Evolutionary conservation across 129 eudicot genomes (phyloP).

Genomic region (Escallonia herrerae): DNA sequence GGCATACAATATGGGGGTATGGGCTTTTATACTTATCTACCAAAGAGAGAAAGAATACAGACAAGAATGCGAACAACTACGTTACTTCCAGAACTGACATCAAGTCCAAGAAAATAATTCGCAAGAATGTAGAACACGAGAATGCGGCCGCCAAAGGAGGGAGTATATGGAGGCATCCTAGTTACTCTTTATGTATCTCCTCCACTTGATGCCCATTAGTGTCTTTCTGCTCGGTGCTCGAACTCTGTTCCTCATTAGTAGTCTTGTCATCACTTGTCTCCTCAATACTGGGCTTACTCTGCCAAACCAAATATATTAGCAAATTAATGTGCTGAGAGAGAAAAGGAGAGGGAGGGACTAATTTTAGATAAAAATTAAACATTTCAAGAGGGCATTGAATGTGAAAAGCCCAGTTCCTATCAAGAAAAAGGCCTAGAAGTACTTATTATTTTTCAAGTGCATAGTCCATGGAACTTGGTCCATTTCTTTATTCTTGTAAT

Average conservation of each 20-base stretch:
- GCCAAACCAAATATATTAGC: conserved; percentile 6
- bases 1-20: not conserved
- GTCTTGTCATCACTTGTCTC: conserved; percentile 26
- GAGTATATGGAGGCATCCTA: not conserved
- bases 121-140: not conserved
- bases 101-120: not conserved
- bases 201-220: conserved; percentile 25
- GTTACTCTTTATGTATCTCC: conserved; percentile 5
- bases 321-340: too few species aligned
- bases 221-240: conserved; percentile 18
- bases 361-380: too few species aligned
- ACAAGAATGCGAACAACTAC: not conserved
- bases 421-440: too few species aligned
- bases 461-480: too few species aligned
- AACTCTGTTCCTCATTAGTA: conserved; percentile 14
- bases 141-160: not conserved
- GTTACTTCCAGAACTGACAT: not conserved
- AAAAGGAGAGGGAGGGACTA: too few species aligned
- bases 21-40: not conserved
- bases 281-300: conserved; percentile 27
- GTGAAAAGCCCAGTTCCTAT: too few species aligned
- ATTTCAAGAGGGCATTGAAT: too few species aligned
- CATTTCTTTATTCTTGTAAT: too few species aligned
- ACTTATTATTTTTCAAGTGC: too few species aligned
- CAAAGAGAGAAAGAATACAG: not conserved